phyloP scores from a whole-genome alignment of 2,329 filamentous ascomycete species.

The Colletotrichum limetticola region DNA sequence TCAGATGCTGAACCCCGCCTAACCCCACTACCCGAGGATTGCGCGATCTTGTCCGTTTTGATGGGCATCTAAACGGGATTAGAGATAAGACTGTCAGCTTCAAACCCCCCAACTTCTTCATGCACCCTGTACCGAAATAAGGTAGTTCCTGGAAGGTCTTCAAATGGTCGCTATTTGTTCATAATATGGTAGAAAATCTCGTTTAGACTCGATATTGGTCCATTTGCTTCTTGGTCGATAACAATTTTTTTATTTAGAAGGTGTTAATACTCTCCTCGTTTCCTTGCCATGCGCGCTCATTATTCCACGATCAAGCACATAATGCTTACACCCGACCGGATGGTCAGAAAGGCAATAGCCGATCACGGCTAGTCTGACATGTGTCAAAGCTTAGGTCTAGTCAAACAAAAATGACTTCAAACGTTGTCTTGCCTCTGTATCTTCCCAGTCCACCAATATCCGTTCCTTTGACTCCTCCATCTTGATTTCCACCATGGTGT shows the following conservation, averaged over 20 bases:
- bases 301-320: no score
- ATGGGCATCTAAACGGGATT: background rate
- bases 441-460: background rate
- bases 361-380: no score
- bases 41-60: background rate
- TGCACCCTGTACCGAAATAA: background rate
- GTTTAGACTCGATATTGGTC: no score
- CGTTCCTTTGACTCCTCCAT: slow-evolving; percentile 35
- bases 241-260: no score
- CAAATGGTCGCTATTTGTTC: no score
- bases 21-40: slow-evolving; percentile 2
- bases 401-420: background rate
- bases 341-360: no score
- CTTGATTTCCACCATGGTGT: slow-evolving; percentile 39
- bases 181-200: no score
- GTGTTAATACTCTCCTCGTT: no score
- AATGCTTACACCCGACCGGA: no score
- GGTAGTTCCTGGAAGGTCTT: background rate
- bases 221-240: no score
- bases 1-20: background rate
- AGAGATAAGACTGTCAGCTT: background rate
- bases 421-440: background rate
- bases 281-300: no score
- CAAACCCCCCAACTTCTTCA: background rate
- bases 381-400: background rate